Conservation (phyloP, 2,329 filamentous ascomycete genomes). For the Diplodia sapinea region DNA sequence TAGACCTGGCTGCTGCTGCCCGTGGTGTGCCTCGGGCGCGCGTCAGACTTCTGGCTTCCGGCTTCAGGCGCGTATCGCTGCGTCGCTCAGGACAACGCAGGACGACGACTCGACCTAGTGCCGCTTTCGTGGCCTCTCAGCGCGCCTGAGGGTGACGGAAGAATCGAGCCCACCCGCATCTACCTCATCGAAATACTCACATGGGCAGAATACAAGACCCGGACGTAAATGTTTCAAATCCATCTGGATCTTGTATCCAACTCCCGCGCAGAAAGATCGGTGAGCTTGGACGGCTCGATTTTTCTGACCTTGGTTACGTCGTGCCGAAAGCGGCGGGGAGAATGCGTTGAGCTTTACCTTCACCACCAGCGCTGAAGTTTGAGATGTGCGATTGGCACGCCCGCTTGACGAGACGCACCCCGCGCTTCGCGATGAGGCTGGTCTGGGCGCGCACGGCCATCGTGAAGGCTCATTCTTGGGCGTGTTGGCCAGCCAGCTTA, state of each 20-base stretch:
- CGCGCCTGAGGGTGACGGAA: not conserved
- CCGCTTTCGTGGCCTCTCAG: not conserved
- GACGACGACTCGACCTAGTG: not conserved
- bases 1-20: not conserved
- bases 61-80: no score
- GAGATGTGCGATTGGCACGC: no score
- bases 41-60: not conserved
- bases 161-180: no score
- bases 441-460: slow-evolving; percentile 18
- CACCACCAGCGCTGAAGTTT: not conserved
- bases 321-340: not conserved
- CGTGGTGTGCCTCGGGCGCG: slow-evolving; percentile 2
- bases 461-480: not conserved
- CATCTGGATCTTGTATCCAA: no score
- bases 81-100: not conserved
- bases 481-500: slow-evolving; percentile 23
- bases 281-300: no score
- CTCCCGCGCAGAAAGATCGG: no score
- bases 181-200: no score
- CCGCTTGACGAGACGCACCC: slow-evolving; percentile 13
- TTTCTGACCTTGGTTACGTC: not conserved
- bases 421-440: slow-evolving; percentile 1
- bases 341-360: not conserved
- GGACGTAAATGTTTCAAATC: no score
- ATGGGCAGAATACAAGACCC: no score